phyloP scores from a whole-genome alignment of 495 filamentous ascomycete species.

The Neurospora discreta region DNA sequence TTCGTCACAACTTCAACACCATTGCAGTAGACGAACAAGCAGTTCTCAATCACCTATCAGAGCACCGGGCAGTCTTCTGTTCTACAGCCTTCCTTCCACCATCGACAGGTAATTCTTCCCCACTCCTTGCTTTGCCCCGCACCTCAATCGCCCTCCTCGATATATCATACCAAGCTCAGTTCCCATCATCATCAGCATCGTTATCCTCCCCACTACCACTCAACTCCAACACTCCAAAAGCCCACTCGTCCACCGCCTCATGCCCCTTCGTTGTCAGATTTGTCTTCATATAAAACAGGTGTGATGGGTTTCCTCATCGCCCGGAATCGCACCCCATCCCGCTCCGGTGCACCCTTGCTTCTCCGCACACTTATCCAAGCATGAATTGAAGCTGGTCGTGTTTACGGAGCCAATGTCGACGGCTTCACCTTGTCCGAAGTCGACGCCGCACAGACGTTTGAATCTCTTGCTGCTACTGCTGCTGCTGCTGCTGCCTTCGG shows the following conservation, averaged over 20 bases:
- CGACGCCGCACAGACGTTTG: conserved; percentile 23
- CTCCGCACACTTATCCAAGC: conserved; percentile 24
- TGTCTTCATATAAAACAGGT: conserved; percentile 44
- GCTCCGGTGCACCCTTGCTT: conserved; percentile 21
- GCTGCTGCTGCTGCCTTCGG: conserved; percentile 7
- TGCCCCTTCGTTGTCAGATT: conserved; percentile 35
- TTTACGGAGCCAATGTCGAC: conserved; percentile 20
- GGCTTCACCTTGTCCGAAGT: conserved; percentile 23
- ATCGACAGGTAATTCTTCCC: no score
- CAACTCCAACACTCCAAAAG: conserved; percentile 23
- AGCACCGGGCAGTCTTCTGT: no score
- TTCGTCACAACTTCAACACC: neutral
- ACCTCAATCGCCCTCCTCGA: neutral
- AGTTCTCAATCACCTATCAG: neutral
- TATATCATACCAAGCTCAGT: neutral
- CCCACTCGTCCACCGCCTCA: conserved; percentile 33
- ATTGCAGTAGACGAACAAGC: neutral
- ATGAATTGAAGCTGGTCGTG: conserved; percentile 15
- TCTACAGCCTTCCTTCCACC: no score
- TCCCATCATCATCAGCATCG: neutral
- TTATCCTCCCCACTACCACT: neutral
- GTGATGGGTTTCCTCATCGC: conserved; percentile 19
- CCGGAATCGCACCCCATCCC: conserved; percentile 24
- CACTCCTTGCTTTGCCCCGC: neutral
- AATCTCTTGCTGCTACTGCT: conserved; percentile 17